Evolutionary conservation across 2,329 filamentous ascomycete genomes (phyloP).

Genomic region (Fragosphaeria purpurea): DNA sequence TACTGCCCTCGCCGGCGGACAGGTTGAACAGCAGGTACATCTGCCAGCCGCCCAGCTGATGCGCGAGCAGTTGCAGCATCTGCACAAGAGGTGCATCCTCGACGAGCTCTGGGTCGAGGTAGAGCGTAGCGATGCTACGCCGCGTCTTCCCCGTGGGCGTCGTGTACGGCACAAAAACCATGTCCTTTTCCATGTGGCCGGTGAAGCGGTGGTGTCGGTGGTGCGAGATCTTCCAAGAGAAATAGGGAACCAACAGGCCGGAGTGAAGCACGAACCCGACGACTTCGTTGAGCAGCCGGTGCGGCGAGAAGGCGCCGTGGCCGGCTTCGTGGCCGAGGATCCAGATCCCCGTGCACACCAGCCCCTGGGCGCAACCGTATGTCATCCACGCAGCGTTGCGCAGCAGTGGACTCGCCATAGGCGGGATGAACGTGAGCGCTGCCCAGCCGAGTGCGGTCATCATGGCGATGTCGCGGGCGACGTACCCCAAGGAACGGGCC

Average conservation of each 20-base stretch:
- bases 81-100: conserved; percentile 51
- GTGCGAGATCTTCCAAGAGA: conserved; percentile 99
- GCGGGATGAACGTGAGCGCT: conserved; percentile 83
- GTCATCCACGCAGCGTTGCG: conserved; percentile 55
- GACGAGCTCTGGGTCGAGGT: conserved; percentile 65
- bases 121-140: conserved; percentile 84
- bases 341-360: conserved; percentile 91
- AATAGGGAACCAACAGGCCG: conserved; percentile 78
- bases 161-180: conserved; percentile 94
- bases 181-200: conserved; percentile 92
- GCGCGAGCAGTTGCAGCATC: conserved; percentile 45
- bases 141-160: conserved; percentile 71
- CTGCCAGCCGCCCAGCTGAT: conserved; percentile 90
- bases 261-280: conserved; percentile 90
- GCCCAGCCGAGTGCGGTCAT: conserved; percentile 72
- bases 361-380: conserved; percentile 75
- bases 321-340: conserved; percentile 96
- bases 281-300: conserved; percentile 81
- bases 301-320: conserved; percentile 89
- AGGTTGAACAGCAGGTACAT: conserved; percentile 85
- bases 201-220: conserved; percentile 99
- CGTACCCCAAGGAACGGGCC: conserved; percentile 65
- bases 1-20: conserved; percentile 88
- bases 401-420: conserved; percentile 60
- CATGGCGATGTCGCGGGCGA: conserved; percentile 66